A percentile compares a stretch with the other conserved stretches of the same genome.
phyloP scores from a whole-genome alignment of 1,139 yeast species.

The Kazachstania sp. region DNA sequence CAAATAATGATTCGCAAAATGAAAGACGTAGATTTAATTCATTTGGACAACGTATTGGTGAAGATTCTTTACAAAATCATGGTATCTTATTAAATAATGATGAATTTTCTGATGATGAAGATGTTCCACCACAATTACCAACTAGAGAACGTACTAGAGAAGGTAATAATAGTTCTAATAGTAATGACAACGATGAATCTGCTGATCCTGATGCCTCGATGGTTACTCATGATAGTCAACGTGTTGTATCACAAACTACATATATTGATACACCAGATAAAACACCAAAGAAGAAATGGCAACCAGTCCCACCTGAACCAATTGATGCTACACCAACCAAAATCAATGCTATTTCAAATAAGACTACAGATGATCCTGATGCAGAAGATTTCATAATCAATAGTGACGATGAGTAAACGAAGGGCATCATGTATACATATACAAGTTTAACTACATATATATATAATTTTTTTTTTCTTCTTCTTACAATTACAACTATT shows the following conservation, averaged over 20 bases:
- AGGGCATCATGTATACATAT: background rate
- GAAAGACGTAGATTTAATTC: conserved; percentile 32
- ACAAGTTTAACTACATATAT: background rate
- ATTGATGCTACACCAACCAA: conserved; percentile 22
- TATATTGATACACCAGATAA: conserved; percentile 29
- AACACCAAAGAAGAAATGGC: conserved; percentile 19
- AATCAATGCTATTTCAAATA: conserved; percentile 11
- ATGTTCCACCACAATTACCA: conserved; percentile 39
- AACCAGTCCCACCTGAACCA: conserved; percentile 24
- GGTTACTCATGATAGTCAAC: conserved; percentile 11
- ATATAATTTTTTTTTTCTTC: no score
- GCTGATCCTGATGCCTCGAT: conserved; percentile 9
- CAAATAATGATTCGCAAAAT: conserved; percentile 11
- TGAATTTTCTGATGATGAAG: conserved; percentile 29
- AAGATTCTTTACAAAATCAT: conserved; percentile 50
- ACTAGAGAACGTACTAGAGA: conserved; percentile 29
- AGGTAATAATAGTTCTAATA: background rate
- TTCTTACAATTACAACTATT: background rate
- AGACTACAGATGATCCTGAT: conserved; percentile 4
- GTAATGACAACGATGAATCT: background rate
- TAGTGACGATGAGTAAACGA: conserved; percentile 28
- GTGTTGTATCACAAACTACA: conserved; percentile 25
- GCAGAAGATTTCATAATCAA: conserved; percentile 27
- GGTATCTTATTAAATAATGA: conserved; percentile 46
- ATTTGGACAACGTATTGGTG: conserved; percentile 34